phyloP scores from a whole-genome alignment of 2,329 filamentous ascomycete species.

The Pseudopithomyces maydicus region DNA sequence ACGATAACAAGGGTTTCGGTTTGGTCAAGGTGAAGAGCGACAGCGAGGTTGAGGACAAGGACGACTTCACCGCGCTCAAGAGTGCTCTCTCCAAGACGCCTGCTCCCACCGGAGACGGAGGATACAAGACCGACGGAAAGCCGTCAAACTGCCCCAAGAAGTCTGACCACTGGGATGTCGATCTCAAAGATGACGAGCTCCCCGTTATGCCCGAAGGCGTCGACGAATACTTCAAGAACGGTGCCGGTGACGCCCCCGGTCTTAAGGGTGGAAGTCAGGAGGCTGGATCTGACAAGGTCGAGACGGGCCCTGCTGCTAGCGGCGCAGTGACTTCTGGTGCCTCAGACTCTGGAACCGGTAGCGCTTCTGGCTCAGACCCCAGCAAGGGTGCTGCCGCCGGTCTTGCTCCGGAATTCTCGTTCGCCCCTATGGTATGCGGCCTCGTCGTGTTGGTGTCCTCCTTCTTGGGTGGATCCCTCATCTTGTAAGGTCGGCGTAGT shows the following conservation, averaged over 20 bases:
- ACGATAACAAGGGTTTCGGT: constrained; percentile 64
- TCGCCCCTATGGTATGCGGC: constrained; percentile 58
- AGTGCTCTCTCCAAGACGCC: constrained; percentile 55
- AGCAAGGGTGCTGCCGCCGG: constrained; percentile 51
- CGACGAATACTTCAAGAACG: constrained; percentile 61
- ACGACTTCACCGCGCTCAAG: constrained; percentile 67
- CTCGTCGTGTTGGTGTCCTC: constrained; percentile 58
- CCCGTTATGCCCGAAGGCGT: constrained; percentile 63
- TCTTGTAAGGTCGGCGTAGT: constrained; percentile 35
- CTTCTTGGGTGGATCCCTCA: constrained; percentile 57
- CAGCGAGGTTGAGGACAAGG: constrained; percentile 59
- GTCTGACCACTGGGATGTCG: constrained; percentile 62
- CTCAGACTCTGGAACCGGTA: constrained; percentile 17
- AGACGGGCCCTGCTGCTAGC: constrained; percentile 55
- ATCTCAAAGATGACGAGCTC: constrained; percentile 51
- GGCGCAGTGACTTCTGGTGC: constrained; percentile 51
- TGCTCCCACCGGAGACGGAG: constrained; percentile 61
- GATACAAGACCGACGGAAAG: constrained; percentile 61
- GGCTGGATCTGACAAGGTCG: constrained; percentile 52
- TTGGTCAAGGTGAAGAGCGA: constrained; percentile 69
- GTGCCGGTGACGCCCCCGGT: constrained; percentile 63
- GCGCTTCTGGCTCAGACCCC: constrained; percentile 3
- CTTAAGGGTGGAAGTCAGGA: constrained; percentile 64
- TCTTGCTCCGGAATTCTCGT: constrained; percentile 52
- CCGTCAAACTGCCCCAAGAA: constrained; percentile 60